Evolutionary conservation across 2,329 filamentous ascomycete genomes (phyloP).

Genomic region (Madurella fahalii): DNA sequence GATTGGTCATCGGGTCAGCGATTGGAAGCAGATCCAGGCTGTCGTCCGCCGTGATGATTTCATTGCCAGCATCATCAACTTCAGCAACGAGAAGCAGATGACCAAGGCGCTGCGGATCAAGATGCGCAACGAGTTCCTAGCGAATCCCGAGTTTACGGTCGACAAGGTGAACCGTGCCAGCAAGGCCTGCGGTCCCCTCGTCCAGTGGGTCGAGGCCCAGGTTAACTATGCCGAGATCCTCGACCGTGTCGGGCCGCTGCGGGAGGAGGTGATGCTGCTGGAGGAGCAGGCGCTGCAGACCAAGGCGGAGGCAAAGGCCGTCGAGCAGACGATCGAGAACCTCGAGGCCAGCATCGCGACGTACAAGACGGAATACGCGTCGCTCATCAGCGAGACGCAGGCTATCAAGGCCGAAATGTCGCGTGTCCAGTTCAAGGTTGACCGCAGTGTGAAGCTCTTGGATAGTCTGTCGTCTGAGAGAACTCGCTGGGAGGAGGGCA

Average conservation of each 20-base stretch:
- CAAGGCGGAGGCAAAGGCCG: conserved; percentile 87
- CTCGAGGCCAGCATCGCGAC: conserved; percentile 88
- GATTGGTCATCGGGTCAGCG: conserved; percentile 81
- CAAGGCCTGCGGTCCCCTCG: conserved; percentile 92
- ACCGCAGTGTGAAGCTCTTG: conserved; percentile 88
- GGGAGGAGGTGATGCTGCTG: conserved; percentile 81
- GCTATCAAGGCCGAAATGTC: conserved; percentile 97
- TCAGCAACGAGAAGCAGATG: conserved; percentile 95
- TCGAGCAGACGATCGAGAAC: conserved; percentile 77
- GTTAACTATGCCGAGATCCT: conserved; percentile 98
- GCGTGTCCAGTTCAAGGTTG: conserved; percentile 95
- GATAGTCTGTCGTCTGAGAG: conserved; percentile 94
- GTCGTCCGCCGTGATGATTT: conserved; percentile 93
- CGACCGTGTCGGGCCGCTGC: conserved; percentile 85
- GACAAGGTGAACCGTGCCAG: conserved; percentile 94
- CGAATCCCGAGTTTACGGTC: conserved; percentile 91
- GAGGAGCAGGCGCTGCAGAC: conserved; percentile 88
- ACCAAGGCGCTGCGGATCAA: conserved; percentile 74
- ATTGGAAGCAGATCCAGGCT: conserved; percentile 87
- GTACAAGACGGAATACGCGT: conserved; percentile 95
- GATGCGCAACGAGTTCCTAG: conserved; percentile 90
- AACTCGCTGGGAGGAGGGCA: conserved; percentile 91
- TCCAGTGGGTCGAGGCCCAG: conserved; percentile 95
- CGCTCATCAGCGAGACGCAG: conserved; percentile 93
- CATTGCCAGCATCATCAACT: conserved; percentile 95